Evolutionary conservation across 805 yeast genomes (phyloP).

Genomic region (Citeromyces matritensis): DNA sequence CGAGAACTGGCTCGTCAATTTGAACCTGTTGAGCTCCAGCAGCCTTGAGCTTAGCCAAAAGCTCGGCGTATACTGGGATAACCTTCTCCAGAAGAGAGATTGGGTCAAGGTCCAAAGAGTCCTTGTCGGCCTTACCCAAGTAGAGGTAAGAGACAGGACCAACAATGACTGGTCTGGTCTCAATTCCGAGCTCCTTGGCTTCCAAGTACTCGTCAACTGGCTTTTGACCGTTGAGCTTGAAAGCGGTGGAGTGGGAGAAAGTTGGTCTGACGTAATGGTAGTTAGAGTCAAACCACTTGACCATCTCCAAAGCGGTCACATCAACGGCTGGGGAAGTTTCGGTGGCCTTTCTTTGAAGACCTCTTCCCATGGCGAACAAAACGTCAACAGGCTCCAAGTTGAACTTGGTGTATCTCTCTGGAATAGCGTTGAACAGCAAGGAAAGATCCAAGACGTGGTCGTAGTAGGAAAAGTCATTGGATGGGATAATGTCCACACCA

Average conservation of each 20-base stretch:
- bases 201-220: conserved; percentile 96
- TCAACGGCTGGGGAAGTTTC: conserved; percentile 82
- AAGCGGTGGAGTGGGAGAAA: conserved; percentile 85
- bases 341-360: conserved; percentile 94
- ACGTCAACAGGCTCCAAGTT: conserved; percentile 82
- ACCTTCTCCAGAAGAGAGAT: conserved; percentile 77
- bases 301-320: conserved; percentile 98
- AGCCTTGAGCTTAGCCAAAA: conserved; percentile 71
- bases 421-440: conserved; percentile 85
- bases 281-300: conserved; percentile 99
- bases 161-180: conserved; percentile 92
- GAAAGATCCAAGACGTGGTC: conserved; percentile 94
- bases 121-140: conserved; percentile 98
- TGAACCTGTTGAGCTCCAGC: conserved; percentile 96
- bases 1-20: conserved; percentile 95
- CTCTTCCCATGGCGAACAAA: conserved; percentile 99
- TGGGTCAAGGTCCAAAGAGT: conserved; percentile 90
- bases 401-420: conserved; percentile 92
- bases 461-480: conserved; percentile 96
- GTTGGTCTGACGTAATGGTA: conserved; percentile 99
- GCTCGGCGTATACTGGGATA: conserved; percentile 85
- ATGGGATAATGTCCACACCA: conserved; percentile 93
- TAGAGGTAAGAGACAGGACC: conserved; percentile 94
- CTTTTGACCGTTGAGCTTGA: conserved; percentile 92
- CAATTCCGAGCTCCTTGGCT: conserved; percentile 92